phyloP scores from a whole-genome alignment of 83 land plant genomes.

The Picea mariana region DNA sequence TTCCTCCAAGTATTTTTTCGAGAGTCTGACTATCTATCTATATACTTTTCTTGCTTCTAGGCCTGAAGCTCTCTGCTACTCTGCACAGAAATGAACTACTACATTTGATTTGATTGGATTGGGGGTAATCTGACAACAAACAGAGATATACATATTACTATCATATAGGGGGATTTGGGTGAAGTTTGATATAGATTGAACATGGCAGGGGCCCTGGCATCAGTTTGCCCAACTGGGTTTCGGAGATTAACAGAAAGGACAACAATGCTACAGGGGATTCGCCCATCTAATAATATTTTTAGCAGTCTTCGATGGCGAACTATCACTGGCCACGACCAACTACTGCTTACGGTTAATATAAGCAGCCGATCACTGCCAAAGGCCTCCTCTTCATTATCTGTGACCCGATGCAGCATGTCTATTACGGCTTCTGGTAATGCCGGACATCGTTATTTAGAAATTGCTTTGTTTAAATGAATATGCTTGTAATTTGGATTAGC shows the following conservation, averaged over 20 bases:
- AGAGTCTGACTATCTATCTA: neutral
- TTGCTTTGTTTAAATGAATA: too few species aligned
- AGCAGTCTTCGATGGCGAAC: neutral
- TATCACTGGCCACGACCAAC: neutral
- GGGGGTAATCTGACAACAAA: neutral
- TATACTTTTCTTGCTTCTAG: neutral
- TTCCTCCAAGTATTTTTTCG: conserved; percentile 2
- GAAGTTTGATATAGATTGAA: neutral
- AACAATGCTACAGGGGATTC: neutral
- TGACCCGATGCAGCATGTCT: neutral
- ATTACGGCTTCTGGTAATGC: neutral
- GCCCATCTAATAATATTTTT: neutral
- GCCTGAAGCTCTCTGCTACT: neutral
- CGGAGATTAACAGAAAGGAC: conserved; percentile 12
- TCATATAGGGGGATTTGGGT: neutral
- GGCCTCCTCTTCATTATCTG: neutral
- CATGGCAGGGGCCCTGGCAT: conserved; percentile 4
- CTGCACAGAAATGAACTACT: neutral
- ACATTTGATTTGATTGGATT: neutral
- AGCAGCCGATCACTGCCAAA: neutral
- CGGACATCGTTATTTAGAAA: too few species aligned
- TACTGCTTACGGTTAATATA: neutral
- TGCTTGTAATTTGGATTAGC: too few species aligned
- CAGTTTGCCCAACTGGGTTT: neutral
- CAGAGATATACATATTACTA: too few species aligned